phyloP scores from a whole-genome alignment of 148 eudicot genomes.

The Chenopodium formosanum region DNA sequence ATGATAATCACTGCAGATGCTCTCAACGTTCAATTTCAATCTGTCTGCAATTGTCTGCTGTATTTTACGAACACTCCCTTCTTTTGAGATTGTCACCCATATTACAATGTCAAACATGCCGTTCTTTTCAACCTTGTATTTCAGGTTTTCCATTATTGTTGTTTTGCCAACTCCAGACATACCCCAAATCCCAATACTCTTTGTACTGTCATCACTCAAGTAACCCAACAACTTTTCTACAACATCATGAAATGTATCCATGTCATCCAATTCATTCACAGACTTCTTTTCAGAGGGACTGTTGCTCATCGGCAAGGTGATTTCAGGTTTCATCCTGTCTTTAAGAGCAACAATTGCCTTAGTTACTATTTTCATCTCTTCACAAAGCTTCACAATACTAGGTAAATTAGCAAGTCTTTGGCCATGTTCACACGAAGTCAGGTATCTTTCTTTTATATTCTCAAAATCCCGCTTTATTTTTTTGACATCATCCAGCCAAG shows the following conservation, averaged over 20 bases:
- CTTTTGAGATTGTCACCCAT: conserved; percentile 23
- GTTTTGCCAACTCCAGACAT: conserved; percentile 33
- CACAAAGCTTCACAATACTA: conserved; percentile 10
- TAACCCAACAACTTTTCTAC: conserved; percentile 17
- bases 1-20: conserved; percentile 9
- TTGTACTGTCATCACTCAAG: conserved; percentile 20
- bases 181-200: conserved; percentile 27
- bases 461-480: conserved; percentile 9
- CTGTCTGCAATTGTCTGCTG: conserved; percentile 19
- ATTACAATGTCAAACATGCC: conserved; percentile 24
- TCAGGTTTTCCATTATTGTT: conserved; percentile 21
- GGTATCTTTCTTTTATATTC: conserved; percentile 11
- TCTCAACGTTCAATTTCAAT: conserved; percentile 13
- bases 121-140: conserved; percentile 8
- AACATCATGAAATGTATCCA: conserved; percentile 13
- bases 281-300: neutral
- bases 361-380: conserved; percentile 12
- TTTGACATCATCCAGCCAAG: conserved; percentile 18
- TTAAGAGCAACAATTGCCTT: conserved; percentile 1
- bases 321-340: conserved; percentile 7
- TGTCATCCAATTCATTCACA: neutral
- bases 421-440: neutral
- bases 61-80: conserved; percentile 12
- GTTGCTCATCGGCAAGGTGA: neutral
- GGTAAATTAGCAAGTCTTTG: neutral